Evolutionary conservation across 345 rosid genomes (phyloP), one percentile per base, ranked within the genome.

Genomic region (Brassica cretica): DNA sequence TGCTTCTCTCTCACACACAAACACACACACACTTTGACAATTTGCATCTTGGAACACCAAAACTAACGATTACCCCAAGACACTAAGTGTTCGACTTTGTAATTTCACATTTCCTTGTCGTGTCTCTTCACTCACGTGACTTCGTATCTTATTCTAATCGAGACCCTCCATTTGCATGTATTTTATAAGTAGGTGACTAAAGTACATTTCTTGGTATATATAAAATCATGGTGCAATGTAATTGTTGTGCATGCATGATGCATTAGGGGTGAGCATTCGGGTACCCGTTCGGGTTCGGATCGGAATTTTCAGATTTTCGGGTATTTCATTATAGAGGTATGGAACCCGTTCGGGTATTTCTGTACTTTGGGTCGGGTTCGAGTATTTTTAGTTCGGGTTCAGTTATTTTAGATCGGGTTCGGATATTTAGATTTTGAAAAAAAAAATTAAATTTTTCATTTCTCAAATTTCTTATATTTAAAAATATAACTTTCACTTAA

Each of bases 61-160:
- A 68, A 80, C 56, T 60, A 53, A 69, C 86, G 84, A 82, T 84
- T 66, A 84, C 78, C 86, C 86, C 89, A 70, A 88, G 88, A 82
- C 84, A 30, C 77, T 62, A 61, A 39, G 76, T 73, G 79, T 73
- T 78, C 35, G 63, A 67, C 66, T 75, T 76, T 69, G 67, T 51
- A 49, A 82, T 81, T 79, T 75, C 79, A 70, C 83, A 53, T 63
- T 51, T 58, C 41, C n/a, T 63, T 56, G 56, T 64, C 76, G n/a
- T 75, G 69, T 70, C 76, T 65, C 72, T 29, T 74, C 79, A 1
- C 55, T 80, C 83, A 80, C 79, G 83, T 80, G 83, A 70, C 68
- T 64, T 75, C 8, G 44, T 46, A 46, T 25, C 41, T 67, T 78
- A 66, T 59, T 58, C 8, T 72, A 71, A 1, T 70, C 37, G 1